Evolutionary conservation across 495 filamentous ascomycete species (phyloP).

Genomic region (Letharia lupina): DNA sequence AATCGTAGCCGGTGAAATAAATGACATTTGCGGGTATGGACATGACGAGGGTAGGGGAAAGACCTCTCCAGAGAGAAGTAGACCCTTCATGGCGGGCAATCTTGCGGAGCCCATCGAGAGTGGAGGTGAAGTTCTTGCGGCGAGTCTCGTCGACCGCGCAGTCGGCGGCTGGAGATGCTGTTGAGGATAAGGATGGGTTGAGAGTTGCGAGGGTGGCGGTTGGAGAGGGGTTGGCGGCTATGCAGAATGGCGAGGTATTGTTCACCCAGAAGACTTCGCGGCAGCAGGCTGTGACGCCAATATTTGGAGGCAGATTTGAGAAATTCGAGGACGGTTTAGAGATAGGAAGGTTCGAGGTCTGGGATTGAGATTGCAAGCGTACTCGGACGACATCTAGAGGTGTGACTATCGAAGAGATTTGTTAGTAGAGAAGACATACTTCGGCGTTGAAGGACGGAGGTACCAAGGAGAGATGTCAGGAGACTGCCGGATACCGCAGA

Average conservation of each 20-base stretch:
- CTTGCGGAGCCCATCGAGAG: conserved; percentile 84
- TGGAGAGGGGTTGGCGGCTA: conserved; percentile 45
- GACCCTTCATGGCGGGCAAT: conserved; percentile 93
- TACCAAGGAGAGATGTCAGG: conserved; percentile 83
- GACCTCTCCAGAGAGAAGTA: conserved; percentile 81
- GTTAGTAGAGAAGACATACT: conserved; percentile 10
- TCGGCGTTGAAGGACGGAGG: conserved; percentile 4
- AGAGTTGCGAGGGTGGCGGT: conserved; percentile 28
- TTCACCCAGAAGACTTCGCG: conserved; percentile 95
- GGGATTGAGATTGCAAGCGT: conserved; percentile 77
- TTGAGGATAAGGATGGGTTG: conserved; percentile 32
- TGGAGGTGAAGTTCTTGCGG: conserved; percentile 76
- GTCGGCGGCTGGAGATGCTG: conserved; percentile 40
- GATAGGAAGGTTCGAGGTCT: conserved; percentile 33
- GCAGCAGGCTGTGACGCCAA: conserved; percentile 92
- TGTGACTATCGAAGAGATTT: conserved; percentile 53
- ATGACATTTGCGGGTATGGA: conserved; percentile 93
- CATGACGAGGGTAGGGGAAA: conserved; percentile 90
- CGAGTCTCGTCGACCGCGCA: conserved; percentile 85
- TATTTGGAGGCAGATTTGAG: conserved; percentile 58
- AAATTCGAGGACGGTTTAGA: conserved; percentile 42
- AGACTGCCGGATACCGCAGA: conserved; percentile 87
- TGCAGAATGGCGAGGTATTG: conserved; percentile 73
- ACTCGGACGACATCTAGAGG: conserved; percentile 96
- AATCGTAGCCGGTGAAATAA: conserved; percentile 98